These are phyloP conservation scores for Chaetomium sp. DNA, from an alignment of 2,329 filamentous ascomycete species.

Conservation along the genomic window DNA sequence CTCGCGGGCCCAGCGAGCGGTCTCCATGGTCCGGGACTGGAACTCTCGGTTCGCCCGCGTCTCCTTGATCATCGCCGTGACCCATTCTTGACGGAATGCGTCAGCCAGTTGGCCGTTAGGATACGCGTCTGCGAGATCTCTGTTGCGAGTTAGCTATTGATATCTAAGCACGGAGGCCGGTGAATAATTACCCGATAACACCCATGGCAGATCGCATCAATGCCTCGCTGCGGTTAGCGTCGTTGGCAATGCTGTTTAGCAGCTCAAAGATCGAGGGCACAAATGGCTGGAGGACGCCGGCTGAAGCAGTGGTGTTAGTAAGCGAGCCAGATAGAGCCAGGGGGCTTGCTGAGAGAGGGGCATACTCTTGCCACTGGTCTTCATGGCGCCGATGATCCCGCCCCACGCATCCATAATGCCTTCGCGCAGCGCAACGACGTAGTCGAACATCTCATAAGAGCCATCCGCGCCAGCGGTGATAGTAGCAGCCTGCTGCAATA, in stretches of 20 bases:
- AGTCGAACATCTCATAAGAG: conserved; percentile 94
- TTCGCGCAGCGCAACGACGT: conserved; percentile 90
- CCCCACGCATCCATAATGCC: conserved; percentile 99
- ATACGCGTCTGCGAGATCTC: conserved; percentile 92
- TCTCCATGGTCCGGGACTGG: conserved; percentile 81
- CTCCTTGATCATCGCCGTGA: conserved; percentile 87
- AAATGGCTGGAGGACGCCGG: conserved; percentile 71
- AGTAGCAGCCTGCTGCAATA: conserved; percentile 87
- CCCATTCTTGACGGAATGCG: conserved; percentile 88
- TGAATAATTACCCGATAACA: conserved; percentile 78
- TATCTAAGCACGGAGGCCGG: background rate
- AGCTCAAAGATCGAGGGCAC: conserved; percentile 86
- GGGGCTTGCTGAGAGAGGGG: conserved; percentile 23
- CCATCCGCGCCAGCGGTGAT: conserved; percentile 79
- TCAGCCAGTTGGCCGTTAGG: conserved; percentile 83
- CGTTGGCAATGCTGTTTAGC: conserved; percentile 75
- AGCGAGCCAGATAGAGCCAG: conserved; percentile 30
- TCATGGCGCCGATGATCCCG: conserved; percentile 94
- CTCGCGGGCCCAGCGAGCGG: conserved; percentile 94
- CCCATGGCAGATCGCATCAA: conserved; percentile 95
- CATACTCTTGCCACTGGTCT: conserved; percentile 74
- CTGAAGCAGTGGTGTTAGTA: conserved; percentile 49
- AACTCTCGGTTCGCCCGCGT: conserved; percentile 88
- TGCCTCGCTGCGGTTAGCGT: conserved; percentile 86
- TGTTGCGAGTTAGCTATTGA: conserved; percentile 48